These are phyloP conservation scores for Cercospora sp. DNA, from an alignment of 2,329 filamentous ascomycete genomes.

Conservation along the genomic window DNA sequence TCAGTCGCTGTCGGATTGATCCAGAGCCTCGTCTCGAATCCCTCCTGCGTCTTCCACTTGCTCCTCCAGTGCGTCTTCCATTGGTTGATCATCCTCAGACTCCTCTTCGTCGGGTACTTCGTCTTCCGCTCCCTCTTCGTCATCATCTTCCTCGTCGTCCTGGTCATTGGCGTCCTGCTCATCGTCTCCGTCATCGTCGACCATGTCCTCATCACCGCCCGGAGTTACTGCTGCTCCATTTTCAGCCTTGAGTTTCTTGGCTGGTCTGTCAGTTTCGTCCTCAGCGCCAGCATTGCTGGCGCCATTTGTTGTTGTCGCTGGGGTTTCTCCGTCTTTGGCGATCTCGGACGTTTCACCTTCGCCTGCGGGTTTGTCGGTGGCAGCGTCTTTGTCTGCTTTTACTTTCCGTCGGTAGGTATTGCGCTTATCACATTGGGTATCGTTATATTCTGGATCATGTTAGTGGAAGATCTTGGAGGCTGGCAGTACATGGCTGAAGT, in stretches of 20 bases:
- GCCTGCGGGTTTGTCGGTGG: slow-evolving; percentile 19
- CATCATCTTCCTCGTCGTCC: slow-evolving; percentile 49
- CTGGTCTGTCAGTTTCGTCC: slow-evolving; percentile 48
- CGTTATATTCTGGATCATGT: slow-evolving; percentile 62
- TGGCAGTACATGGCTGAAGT: neutral
- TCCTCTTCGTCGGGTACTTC: slow-evolving; percentile 59
- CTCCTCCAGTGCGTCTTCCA: slow-evolving; percentile 32
- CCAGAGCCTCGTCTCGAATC: slow-evolving; percentile 38
- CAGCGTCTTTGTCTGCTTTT: slow-evolving; percentile 59
- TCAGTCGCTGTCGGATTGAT: slow-evolving; percentile 39
- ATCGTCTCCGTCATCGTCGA: slow-evolving; percentile 55
- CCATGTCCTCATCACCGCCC: slow-evolving; percentile 48
- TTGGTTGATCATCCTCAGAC: slow-evolving; percentile 36
- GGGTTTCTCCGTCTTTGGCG: slow-evolving; percentile 21
- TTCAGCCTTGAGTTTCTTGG: slow-evolving; percentile 54
- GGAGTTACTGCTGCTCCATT: slow-evolving; percentile 41
- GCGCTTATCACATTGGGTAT: slow-evolving; percentile 71
- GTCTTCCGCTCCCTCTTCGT: slow-evolving; percentile 40
- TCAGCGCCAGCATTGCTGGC: slow-evolving; percentile 35
- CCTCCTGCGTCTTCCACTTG: slow-evolving; percentile 61
- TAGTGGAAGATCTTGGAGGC: slow-evolving; percentile 3
- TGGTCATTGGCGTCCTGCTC: slow-evolving; percentile 57
- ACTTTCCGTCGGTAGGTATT: slow-evolving; percentile 71
- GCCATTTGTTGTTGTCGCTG: slow-evolving; percentile 16
- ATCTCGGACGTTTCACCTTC: slow-evolving; percentile 18